Conservation (phyloP, 2,329 filamentous ascomycete genomes). For the Cladosporium austrohemisphaericum region DNA sequence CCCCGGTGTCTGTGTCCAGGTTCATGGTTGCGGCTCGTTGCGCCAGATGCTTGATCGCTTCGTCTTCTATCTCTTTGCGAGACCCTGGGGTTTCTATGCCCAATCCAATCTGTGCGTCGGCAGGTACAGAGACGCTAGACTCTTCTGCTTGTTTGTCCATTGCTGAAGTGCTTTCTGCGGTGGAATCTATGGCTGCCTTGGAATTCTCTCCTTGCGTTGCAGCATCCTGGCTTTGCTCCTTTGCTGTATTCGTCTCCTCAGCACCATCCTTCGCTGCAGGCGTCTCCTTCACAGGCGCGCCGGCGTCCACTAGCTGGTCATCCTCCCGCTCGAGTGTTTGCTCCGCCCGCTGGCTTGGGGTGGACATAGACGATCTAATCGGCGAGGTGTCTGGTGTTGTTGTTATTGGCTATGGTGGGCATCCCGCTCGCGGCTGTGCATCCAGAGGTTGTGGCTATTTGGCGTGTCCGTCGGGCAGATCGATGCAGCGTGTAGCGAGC, state of each 20-base stretch:
- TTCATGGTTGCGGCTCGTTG: conserved; percentile 28
- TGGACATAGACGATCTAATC: conserved; percentile 27
- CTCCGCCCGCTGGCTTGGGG: conserved; percentile 18
- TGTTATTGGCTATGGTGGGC: not conserved
- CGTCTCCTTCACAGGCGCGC: not conserved
- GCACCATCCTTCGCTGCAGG: not conserved
- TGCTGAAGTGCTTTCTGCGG: not conserved
- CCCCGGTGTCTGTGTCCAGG: conserved; percentile 13
- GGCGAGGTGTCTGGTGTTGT: not conserved
- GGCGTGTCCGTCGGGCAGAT: not conserved
- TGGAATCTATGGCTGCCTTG: conserved; percentile 12
- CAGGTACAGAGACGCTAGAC: not conserved
- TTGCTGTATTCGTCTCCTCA: conserved; percentile 3
- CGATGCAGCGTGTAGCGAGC: not conserved
- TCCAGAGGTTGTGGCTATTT: too few relatives aligned
- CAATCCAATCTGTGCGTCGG: too few relatives aligned
- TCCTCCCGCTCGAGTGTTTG: conserved; percentile 18
- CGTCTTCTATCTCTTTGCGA: conserved; percentile 23
- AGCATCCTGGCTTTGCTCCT: conserved; percentile 16
- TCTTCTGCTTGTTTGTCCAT: not conserved
- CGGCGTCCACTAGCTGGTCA: conserved; percentile 17
- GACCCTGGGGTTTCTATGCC: not conserved
- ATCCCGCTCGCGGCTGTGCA: conserved; percentile 1
- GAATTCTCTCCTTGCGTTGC: conserved; percentile 8
- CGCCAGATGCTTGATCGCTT: conserved; percentile 31